Conservation (phyloP, 208 protist species). For the Trichomonas tenax region DNA sequence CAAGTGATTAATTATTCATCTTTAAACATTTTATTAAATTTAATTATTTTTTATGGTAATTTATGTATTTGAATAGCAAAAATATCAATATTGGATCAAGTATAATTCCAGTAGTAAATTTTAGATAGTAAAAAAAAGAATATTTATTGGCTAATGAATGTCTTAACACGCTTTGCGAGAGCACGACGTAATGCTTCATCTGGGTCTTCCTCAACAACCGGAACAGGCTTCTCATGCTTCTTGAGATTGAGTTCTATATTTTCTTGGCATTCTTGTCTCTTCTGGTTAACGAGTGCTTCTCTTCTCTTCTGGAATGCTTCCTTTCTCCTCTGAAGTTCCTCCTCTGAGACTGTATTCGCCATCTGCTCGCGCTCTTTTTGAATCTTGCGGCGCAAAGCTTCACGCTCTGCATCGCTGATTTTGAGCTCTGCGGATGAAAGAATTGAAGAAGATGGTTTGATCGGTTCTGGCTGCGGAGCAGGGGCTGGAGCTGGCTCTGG, state of each 20-base stretch:
- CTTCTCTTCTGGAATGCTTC: conserved; percentile 8
- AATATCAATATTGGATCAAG: too few relatives aligned
- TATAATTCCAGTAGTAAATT: too few relatives aligned
- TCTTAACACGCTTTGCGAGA: not conserved
- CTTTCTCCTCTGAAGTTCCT: not conserved
- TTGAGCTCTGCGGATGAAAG: not conserved
- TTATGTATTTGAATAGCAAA: too few relatives aligned
- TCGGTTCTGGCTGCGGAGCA: not conserved
- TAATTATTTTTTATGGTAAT: too few relatives aligned
- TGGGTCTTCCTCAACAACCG: not conserved
- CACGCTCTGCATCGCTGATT: not conserved
- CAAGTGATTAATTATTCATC: too few relatives aligned
- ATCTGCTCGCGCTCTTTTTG: not conserved
- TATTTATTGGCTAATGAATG: not conserved
- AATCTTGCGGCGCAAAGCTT: not conserved
- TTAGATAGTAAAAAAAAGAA: too few relatives aligned
- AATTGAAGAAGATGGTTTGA: not conserved
- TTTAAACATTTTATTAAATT: too few relatives aligned
- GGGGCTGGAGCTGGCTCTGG: not conserved
- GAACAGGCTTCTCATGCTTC: not conserved
- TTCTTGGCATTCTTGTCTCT: not conserved
- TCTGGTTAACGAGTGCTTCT: not conserved
- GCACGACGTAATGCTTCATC: not conserved
- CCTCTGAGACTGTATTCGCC: not conserved
- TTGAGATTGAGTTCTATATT: not conserved